Evolutionary conservation across 345 rosid species (phyloP), one percentile per base, ranked within the genome.

Genomic region (Theobroma cacao): DNA sequence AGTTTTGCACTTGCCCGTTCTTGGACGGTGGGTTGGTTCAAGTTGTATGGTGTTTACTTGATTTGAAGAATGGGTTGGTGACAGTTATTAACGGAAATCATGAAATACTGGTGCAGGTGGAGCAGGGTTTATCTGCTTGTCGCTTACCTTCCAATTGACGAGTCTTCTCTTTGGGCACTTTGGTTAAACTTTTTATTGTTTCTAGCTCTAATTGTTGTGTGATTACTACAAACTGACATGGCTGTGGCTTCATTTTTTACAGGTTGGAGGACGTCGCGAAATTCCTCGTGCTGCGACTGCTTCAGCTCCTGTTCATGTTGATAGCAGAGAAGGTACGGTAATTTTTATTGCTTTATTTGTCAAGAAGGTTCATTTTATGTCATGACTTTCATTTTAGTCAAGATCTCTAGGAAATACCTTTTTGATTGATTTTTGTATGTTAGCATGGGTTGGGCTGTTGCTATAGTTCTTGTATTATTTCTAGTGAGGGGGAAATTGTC

Each of bases 251-350:
- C 69, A 0, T 18, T 59, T 36, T 50, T 50, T 55, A 78, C 74
- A 79, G 88, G 63, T 81, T 55, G 24, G 79, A 68, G 87, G 78
- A 60, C 80, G 79, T 73, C 81, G 87, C 72, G 75, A 77, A 79
- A 50, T 18, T 0, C 67, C 70, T 41, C 22, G 78, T 72, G 59
- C 78, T 40, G 53, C 59, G 56, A 56, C 84, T 74, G 80, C 85
- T 68, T 69, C 86, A 55, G 69, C 76, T 74, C 88, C 88, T 18
- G 79, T 87, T 76, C 86, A 80, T 66, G 76, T 80, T 79, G 89
- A 86, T 53, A 53, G 65, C 68, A 87, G 82, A 84, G 86, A 82
- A 31, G 90, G 91, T 88, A 78, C 78, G 34, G 24, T 56, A 66
- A 55, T 53, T 55, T 7, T 53, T 40, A 12, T 52, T 31, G 33